phyloP scores from a whole-genome alignment of 192 early-diverging fungal species.

The Jimgerdemannia flammicorona region DNA sequence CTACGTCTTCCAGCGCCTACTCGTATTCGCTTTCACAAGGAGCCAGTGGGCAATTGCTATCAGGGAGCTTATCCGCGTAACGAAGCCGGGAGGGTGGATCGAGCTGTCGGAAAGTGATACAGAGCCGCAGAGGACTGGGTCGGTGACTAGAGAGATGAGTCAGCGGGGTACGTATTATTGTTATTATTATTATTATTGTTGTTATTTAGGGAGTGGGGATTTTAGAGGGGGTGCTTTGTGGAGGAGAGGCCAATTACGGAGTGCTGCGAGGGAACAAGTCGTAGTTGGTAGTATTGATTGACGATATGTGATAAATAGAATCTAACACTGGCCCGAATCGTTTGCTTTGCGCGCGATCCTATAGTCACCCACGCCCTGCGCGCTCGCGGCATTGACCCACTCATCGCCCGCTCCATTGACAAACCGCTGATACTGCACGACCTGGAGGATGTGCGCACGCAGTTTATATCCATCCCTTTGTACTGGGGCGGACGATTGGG shows the following conservation, averaged over 20 bases:
- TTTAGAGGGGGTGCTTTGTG: not conserved
- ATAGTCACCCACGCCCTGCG: too few species aligned
- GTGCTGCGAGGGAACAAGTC: too few species aligned
- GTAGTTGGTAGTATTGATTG: too few species aligned
- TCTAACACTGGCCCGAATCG: too few species aligned
- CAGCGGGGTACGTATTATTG: not conserved
- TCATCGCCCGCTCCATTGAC: conserved; percentile 3
- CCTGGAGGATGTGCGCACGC: not conserved
- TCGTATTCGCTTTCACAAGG: conserved; percentile 8
- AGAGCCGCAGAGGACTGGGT: conserved; percentile 1
- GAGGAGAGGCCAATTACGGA: too few species aligned
- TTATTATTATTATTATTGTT: not conserved
- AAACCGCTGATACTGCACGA: not conserved
- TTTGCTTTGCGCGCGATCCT: too few species aligned
- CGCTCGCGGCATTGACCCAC: not conserved
- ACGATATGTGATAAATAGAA: too few species aligned
- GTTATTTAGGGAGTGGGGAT: not conserved
- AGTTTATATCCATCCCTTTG: conserved; percentile 7
- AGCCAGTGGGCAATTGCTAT: conserved; percentile 11
- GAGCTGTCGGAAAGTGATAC: conserved; percentile 16
- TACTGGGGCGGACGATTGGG: too few species aligned
- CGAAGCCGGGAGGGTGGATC: conserved; percentile 23
- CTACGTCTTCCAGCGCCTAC: conserved; percentile 15
- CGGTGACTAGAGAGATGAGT: not conserved
- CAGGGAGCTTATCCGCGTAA: conserved; percentile 2